A percentile compares a stretch with the other conserved stretches of the same genome.
phyloP scores from a whole-genome alignment of 805 yeast species.

The Kluyveromyces dobzhanskii region DNA sequence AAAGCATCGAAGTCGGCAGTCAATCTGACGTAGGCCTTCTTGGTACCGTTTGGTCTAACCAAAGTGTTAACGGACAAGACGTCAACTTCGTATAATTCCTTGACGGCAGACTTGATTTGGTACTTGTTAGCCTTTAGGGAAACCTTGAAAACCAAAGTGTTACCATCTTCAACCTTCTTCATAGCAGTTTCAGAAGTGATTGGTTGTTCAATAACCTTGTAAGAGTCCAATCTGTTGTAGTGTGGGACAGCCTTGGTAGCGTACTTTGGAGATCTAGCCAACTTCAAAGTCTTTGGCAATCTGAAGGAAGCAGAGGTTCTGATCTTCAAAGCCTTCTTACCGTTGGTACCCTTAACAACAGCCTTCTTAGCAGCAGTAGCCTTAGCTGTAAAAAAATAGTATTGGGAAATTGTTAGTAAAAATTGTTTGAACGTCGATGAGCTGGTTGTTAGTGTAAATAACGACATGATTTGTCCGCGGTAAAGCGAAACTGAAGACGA shows the following conservation, averaged over 20 bases:
- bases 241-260: constrained; percentile 95
- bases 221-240: constrained; percentile 92
- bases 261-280: constrained; percentile 92
- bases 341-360: constrained; percentile 94
- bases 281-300: constrained; percentile 93
- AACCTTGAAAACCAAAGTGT: constrained; percentile 98
- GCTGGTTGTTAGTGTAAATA: not conserved
- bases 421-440: not conserved
- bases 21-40: constrained; percentile 98
- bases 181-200: constrained; percentile 97
- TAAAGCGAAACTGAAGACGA: no score
- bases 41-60: constrained; percentile 98
- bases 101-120: constrained; percentile 97
- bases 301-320: constrained; percentile 95
- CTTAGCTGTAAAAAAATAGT: constrained; percentile 39
- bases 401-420: constrained; percentile 15
- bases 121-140: constrained; percentile 95
- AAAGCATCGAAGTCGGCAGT: constrained; percentile 99
- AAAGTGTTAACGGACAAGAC: constrained; percentile 91
- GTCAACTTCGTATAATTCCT: constrained; percentile 96
- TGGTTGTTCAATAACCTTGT: constrained; percentile 90
- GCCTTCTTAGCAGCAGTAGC: constrained; percentile 99
- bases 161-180: constrained; percentile 99
- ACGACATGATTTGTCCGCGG: no score
- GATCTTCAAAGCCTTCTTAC: constrained; percentile 83